Conservation (phyloP, 139 green algal genomes). For the Ostreobium quekettii region DNA sequence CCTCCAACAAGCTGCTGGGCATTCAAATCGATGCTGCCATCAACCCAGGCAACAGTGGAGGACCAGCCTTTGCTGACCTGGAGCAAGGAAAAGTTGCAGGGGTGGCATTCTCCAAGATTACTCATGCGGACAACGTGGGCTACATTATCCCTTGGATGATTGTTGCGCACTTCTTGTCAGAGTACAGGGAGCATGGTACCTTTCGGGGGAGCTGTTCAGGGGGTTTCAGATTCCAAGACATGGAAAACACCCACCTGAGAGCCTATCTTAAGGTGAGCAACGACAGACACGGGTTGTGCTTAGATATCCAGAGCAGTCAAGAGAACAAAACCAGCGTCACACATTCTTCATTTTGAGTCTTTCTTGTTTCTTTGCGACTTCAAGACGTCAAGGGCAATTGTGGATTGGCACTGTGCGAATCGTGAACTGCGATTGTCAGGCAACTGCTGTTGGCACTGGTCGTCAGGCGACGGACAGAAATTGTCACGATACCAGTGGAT, state of each 20-base stretch:
- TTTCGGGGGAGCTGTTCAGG: slow-evolving; percentile 52
- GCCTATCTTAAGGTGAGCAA: slow-evolving; percentile 36
- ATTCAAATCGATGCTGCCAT: slow-evolving; percentile 71
- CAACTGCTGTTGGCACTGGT: too few species aligned
- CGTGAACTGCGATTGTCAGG: too few species aligned
- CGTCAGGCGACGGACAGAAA: too few species aligned
- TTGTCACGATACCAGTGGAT: too few species aligned
- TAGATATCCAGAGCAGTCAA: too few species aligned
- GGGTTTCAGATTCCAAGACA: slow-evolving; percentile 44
- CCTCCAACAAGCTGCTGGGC: slow-evolving; percentile 40
- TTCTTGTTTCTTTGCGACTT: too few species aligned
- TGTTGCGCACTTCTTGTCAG: slow-evolving; percentile 54
- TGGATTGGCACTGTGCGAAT: too few species aligned
- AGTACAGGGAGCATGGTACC: slow-evolving; percentile 38
- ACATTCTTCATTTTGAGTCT: too few species aligned
- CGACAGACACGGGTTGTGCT: too few species aligned
- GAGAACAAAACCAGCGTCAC: too few species aligned
- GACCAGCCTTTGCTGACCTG: slow-evolving; percentile 61
- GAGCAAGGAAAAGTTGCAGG: slow-evolving; percentile 38
- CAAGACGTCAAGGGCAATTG: too few species aligned
- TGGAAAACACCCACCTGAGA: slow-evolving; percentile 51
- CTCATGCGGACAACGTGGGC: slow-evolving; percentile 62
- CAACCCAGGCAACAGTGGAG: slow-evolving; percentile 65
- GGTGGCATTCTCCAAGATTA: slow-evolving; percentile 66
- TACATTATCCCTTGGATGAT: slow-evolving; percentile 70